phyloP scores from a whole-genome alignment of 176 grass and related monocot genomes.

The Musa beccarii region DNA sequence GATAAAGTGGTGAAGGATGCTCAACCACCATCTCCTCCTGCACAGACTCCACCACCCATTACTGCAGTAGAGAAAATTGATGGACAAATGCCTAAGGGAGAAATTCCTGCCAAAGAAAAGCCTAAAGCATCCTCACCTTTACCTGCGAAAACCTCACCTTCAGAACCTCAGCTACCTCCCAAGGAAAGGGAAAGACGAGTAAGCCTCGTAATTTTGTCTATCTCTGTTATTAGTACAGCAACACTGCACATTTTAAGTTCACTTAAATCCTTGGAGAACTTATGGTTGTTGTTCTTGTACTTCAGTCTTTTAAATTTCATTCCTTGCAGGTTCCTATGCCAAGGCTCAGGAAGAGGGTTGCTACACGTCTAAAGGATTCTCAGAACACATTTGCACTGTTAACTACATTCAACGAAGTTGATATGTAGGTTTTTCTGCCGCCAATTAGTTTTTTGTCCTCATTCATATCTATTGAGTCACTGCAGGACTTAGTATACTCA shows the following conservation, averaged over 20 bases:
- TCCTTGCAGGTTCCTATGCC: constrained; percentile 75
- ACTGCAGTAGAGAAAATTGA: constrained; percentile 16
- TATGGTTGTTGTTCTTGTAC: not conserved
- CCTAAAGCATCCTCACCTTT: constrained; percentile 18
- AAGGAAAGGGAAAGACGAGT: constrained; percentile 90
- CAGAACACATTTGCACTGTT: constrained; percentile 94
- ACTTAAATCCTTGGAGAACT: not conserved
- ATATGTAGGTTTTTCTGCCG: constrained; percentile 48
- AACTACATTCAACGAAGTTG: constrained; percentile 98
- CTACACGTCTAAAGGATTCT: constrained; percentile 96
- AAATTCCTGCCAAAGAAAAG: not conserved
- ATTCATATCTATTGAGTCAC: not conserved
- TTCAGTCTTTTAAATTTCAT: not conserved
- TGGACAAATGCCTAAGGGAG: constrained; percentile 30
- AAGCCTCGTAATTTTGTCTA: constrained; percentile 15
- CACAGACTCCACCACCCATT: constrained; percentile 38
- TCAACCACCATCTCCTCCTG: constrained; percentile 19
- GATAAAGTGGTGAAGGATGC: constrained; percentile 52
- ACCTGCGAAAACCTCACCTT: constrained; percentile 46
- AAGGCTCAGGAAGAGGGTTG: constrained; percentile 90
- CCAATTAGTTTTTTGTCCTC: not conserved
- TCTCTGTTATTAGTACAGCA: not conserved
- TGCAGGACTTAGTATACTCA: too few relatives aligned
- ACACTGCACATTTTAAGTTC: not conserved
- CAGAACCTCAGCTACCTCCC: constrained; percentile 86